phyloP scores from a whole-genome alignment of 371 early-diverging fungal genomes.

The Catenaria anguillulae region DNA sequence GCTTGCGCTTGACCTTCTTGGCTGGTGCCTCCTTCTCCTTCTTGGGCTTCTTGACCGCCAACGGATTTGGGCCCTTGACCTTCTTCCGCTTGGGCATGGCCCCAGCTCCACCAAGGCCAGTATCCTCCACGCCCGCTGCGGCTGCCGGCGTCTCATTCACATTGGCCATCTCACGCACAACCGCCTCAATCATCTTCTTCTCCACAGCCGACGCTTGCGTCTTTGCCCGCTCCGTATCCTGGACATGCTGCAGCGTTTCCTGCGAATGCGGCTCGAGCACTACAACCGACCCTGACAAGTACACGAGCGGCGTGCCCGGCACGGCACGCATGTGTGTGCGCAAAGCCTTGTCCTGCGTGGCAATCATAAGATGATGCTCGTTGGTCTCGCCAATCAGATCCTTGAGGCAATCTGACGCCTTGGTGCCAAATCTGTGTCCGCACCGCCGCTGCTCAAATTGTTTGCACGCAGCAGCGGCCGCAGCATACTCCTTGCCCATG shows the following conservation, averaged over 20 bases:
- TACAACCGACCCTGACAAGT: constrained; percentile 55
- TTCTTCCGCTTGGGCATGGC: constrained; percentile 27
- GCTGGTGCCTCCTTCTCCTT: not conserved
- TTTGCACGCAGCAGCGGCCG: constrained; percentile 42
- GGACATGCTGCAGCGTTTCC: constrained; percentile 26
- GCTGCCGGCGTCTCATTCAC: constrained; percentile 18
- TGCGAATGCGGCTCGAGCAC: constrained; percentile 61
- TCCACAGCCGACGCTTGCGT: not conserved
- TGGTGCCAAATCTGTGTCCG: constrained; percentile 46
- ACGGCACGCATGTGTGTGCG: constrained; percentile 47
- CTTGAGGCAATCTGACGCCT: constrained; percentile 50
- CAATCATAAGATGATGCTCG: constrained; percentile 64
- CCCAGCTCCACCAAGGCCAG: not conserved
- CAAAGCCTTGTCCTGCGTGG: constrained; percentile 53
- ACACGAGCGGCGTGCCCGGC: constrained; percentile 74
- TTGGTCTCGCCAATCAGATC: constrained; percentile 52
- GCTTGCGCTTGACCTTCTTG: not conserved
- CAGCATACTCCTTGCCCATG: constrained; percentile 39
- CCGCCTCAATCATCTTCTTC: not conserved
- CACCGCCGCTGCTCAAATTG: constrained; percentile 64
- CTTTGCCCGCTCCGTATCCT: constrained; percentile 21
- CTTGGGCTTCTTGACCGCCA: constrained; percentile 54
- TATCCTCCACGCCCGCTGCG: constrained; percentile 16
- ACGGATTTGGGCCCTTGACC: constrained; percentile 68
- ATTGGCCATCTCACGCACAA: constrained; percentile 10